Evolutionary conservation across 2,329 filamentous ascomycete genomes (phyloP).

Genomic region (Leptosphaerulina australis): DNA sequence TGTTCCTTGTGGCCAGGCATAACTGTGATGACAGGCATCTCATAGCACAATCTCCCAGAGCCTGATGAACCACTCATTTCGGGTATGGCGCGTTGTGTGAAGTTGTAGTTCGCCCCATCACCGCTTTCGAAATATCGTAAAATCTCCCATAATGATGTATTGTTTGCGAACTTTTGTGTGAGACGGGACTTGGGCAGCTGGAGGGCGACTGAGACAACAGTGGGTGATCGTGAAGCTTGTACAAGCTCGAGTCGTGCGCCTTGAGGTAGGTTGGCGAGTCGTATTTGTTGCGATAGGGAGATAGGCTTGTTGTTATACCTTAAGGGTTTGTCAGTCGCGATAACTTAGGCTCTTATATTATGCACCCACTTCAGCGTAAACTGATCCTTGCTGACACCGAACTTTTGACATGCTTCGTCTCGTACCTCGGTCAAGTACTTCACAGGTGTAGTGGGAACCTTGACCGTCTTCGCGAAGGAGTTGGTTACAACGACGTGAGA

Average conservation of each 20-base stretch:
- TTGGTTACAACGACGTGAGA: slow-evolving; percentile 89
- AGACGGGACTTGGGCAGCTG: slow-evolving; percentile 78
- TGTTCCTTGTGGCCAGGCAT: slow-evolving; percentile 74
- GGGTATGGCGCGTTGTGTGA: slow-evolving; percentile 82
- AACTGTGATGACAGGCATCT: slow-evolving; percentile 82
- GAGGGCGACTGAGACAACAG: slow-evolving; percentile 85
- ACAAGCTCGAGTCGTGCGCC: slow-evolving; percentile 94
- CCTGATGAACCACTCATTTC: slow-evolving; percentile 63
- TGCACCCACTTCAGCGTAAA: slow-evolving; percentile 77
- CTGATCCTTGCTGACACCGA: slow-evolving; percentile 73
- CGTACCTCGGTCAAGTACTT: slow-evolving; percentile 86
- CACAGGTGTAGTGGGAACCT: slow-evolving; percentile 80
- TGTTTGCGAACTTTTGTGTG: slow-evolving; percentile 84
- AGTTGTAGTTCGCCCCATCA: slow-evolving; percentile 62
- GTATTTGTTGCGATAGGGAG: slow-evolving; percentile 83
- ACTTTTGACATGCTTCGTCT: slow-evolving; percentile 83
- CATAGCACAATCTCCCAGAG: slow-evolving; percentile 80
- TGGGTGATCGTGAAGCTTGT: slow-evolving; percentile 81
- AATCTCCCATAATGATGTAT: slow-evolving; percentile 86
- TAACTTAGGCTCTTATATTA: not conserved
- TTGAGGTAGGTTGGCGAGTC: slow-evolving; percentile 78
- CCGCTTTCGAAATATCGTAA: slow-evolving; percentile 84
- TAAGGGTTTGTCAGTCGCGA: slow-evolving; percentile 8
- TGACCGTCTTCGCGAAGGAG: slow-evolving; percentile 75
- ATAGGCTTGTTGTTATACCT: slow-evolving; percentile 76